phyloP scores from a whole-genome alignment of 2,329 filamentous ascomycete genomes.

The Scedosporium aurantiacum region DNA sequence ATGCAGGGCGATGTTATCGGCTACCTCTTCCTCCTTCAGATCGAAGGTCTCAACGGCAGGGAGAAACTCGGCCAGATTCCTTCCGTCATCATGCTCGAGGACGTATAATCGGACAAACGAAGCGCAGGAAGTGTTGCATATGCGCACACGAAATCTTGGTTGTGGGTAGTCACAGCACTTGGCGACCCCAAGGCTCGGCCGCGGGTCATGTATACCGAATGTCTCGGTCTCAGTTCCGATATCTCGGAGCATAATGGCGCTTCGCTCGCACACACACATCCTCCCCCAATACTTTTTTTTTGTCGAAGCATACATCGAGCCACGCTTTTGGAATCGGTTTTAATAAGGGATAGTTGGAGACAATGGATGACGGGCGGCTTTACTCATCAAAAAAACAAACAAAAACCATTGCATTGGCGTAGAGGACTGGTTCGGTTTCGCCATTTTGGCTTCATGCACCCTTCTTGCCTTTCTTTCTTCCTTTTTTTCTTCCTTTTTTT shows the following conservation, averaged over 20 bases:
- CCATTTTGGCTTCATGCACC: background rate
- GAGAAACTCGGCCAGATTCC: slow-evolving; percentile 73
- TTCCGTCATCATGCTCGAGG: slow-evolving; percentile 69
- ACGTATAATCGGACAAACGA: slow-evolving; percentile 20
- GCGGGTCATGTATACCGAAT: background rate
- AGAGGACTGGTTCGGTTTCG: background rate
- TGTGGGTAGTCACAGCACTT: background rate
- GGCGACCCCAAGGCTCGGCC: background rate
- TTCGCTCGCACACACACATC: background rate
- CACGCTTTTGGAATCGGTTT: background rate
- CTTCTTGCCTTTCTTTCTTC: background rate
- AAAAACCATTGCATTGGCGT: background rate
- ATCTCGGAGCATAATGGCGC: background rate
- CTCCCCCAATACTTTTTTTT: background rate
- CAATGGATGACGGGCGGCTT: background rate
- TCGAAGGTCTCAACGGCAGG: slow-evolving; percentile 84
- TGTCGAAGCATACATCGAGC: background rate
- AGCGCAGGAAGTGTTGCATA: background rate
- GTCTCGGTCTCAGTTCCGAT: background rate
- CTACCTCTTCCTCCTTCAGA: slow-evolving; percentile 91
- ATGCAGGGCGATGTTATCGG: slow-evolving; percentile 78
- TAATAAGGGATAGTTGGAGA: background rate
- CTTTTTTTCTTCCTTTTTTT: background rate
- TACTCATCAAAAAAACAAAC: background rate
- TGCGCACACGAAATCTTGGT: background rate